These are phyloP conservation scores for Lecanicillium sp. DNA, from an alignment of 2,329 filamentous ascomycete species.

Conservation along the genomic window DNA sequence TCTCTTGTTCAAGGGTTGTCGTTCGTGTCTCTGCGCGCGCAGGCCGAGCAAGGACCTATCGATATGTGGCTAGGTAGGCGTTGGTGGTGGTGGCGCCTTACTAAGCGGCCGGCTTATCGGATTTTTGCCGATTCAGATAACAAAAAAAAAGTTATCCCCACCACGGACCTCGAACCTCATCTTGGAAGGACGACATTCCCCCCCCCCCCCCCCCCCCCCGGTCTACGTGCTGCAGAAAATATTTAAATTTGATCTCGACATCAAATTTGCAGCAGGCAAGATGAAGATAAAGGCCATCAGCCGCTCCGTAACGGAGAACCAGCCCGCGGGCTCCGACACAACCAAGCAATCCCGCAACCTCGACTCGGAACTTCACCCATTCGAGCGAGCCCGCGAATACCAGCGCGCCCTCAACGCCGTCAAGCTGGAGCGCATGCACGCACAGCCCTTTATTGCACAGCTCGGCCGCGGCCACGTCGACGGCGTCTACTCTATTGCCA, in stretches of 20 bases:
- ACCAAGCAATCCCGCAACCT: conserved; percentile 61
- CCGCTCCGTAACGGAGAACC: conserved; percentile 54
- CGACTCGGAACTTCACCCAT: conserved; percentile 80
- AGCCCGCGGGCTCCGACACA: conserved; percentile 58
- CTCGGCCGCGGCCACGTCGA: conserved; percentile 89
- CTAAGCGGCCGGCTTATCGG: conserved; percentile 9
- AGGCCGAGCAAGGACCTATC: not conserved
- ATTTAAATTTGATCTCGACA: not conserved
- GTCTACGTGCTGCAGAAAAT: not conserved
- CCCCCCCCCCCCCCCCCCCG: not conserved
- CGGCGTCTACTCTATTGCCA: conserved; percentile 70
- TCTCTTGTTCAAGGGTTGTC: conserved; percentile 2
- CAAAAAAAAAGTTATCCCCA: conserved; percentile 8
- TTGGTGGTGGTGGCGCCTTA: conserved; percentile 4
- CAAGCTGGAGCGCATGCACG: conserved; percentile 89
- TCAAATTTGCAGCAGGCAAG: conserved; percentile 3
- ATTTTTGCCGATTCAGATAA: conserved; percentile 3
- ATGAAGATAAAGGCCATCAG: conserved; percentile 60
- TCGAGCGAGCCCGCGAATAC: conserved; percentile 77
- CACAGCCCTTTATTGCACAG: conserved; percentile 65
- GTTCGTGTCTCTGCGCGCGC: conserved; percentile 1
- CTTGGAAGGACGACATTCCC: conserved; percentile 1
- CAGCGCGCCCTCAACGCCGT: conserved; percentile 60
- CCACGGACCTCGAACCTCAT: too few relatives aligned
- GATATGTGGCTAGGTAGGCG: not conserved